Evolutionary conservation across 495 filamentous ascomycete species (phyloP).

Genomic region (Rhizodiscina lignyota): DNA sequence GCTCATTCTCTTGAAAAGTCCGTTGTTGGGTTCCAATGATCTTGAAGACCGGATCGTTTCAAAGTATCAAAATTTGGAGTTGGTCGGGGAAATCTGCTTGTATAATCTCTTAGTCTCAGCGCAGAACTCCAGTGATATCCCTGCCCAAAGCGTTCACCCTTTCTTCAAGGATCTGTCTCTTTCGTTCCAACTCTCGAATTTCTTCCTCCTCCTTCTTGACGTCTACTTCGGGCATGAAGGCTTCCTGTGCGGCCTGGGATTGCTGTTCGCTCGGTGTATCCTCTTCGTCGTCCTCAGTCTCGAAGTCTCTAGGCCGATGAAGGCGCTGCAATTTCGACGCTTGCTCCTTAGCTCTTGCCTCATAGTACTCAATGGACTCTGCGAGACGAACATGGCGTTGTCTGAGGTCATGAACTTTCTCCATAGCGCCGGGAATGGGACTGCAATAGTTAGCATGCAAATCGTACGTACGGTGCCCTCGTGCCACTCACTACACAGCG

Average conservation of each 20-base stretch:
- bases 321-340: constrained; percentile 54
- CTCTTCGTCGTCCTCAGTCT: constrained; percentile 23
- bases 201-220: constrained; percentile 61
- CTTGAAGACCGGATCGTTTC: no score
- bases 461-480: neutral
- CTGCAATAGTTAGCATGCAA: constrained; percentile 19
- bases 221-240: constrained; percentile 25
- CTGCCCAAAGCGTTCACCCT: constrained; percentile 65
- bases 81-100: no score
- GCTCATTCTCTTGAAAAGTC: no score
- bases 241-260: constrained; percentile 17
- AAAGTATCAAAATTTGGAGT: no score
- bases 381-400: constrained; percentile 52
- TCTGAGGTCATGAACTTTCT: constrained; percentile 57
- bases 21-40: no score
- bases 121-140: constrained; percentile 29
- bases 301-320: constrained; percentile 39
- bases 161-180: constrained; percentile 59
- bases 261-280: constrained; percentile 19
- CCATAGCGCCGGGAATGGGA: constrained; percentile 63
- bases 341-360: constrained; percentile 64
- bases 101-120: no score
- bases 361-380: constrained; percentile 63
- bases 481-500: constrained; percentile 52
- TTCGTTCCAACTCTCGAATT: constrained; percentile 58